phyloP scores from a whole-genome alignment of 805 yeast species.

The Geotrichum ghanense region DNA sequence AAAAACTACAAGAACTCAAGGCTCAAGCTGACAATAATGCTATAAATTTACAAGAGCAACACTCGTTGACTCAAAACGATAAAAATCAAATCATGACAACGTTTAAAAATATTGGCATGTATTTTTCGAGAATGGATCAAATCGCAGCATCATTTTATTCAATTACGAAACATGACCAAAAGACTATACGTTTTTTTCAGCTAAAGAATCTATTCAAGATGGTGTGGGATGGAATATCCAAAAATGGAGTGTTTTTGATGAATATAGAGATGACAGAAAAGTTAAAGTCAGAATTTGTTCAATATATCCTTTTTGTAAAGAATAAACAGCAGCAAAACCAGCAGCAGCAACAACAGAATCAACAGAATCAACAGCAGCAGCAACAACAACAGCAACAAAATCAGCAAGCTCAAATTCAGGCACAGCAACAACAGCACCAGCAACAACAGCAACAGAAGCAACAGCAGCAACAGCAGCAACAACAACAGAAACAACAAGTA shows the following conservation, averaged over 20 bases:
- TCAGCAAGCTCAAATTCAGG: background rate
- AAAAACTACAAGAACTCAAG: conserved; percentile 43
- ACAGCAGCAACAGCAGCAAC: background rate
- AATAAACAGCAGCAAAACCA: conserved; percentile 34
- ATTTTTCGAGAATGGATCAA: conserved; percentile 45
- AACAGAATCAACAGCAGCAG: background rate
- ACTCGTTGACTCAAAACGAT: conserved; percentile 17
- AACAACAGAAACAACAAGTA: background rate
- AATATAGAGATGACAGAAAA: conserved; percentile 62
- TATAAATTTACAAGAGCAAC: conserved; percentile 40
- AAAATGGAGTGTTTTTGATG: conserved; percentile 55
- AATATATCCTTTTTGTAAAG: conserved; percentile 63
- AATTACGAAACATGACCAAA: conserved; percentile 62
- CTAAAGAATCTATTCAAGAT: conserved; percentile 70
- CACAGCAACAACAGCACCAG: background rate
- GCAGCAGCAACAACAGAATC: background rate
- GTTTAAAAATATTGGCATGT: background rate
- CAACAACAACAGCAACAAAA: background rate
- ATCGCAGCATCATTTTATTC: conserved; percentile 69
- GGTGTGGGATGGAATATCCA: conserved; percentile 53
- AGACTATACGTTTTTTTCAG: conserved; percentile 65
- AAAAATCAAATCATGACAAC: background rate
- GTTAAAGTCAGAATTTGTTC: conserved; percentile 59
- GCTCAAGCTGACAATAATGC: conserved; percentile 62
- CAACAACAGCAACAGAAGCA: background rate